These are phyloP conservation scores for Citrullus amarus DNA, from an alignment of 306 rosid genomes.

Conservation along the genomic window DNA sequence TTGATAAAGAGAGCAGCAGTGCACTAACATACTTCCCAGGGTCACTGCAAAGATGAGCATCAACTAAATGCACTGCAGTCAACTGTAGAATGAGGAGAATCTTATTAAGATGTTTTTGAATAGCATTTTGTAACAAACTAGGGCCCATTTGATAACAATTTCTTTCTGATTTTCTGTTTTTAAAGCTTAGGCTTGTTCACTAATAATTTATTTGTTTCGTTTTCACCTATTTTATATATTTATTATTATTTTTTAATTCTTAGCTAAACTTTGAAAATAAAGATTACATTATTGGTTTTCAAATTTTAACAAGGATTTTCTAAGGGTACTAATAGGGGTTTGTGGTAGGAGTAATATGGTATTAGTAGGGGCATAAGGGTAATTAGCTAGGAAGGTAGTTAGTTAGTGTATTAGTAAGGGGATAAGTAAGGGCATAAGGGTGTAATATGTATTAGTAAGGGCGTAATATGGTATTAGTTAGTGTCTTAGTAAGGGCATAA, in stretches of 20 bases:
- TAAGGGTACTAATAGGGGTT: too few species aligned
- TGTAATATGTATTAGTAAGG: too few species aligned
- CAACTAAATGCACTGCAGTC: conserved; percentile 86
- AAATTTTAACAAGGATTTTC: not conserved
- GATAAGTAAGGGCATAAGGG: too few species aligned
- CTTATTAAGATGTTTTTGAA: conserved; percentile 15
- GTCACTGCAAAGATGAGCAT: conserved; percentile 94
- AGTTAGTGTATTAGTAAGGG: too few species aligned
- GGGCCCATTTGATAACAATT: not conserved
- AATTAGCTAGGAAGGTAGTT: too few species aligned
- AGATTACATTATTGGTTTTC: not conserved
- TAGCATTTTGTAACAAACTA: not conserved
- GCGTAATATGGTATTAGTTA: too few species aligned
- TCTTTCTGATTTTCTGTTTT: not conserved
- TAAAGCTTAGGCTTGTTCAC: not conserved
- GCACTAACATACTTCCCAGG: conserved; percentile 90
- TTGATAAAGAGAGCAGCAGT: conserved; percentile 74
- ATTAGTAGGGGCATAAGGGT: too few species aligned
- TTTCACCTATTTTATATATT: not conserved
- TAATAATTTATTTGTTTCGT: not conserved
- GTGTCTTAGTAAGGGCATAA: too few species aligned
- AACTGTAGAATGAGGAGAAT: conserved; percentile 52
- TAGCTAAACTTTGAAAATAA: not conserved
- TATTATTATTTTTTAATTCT: too few species aligned
- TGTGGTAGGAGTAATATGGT: too few species aligned